These are phyloP conservation scores for Carpinus viminea DNA, from an alignment of 306 rosid species.

Conservation along the genomic window DNA sequence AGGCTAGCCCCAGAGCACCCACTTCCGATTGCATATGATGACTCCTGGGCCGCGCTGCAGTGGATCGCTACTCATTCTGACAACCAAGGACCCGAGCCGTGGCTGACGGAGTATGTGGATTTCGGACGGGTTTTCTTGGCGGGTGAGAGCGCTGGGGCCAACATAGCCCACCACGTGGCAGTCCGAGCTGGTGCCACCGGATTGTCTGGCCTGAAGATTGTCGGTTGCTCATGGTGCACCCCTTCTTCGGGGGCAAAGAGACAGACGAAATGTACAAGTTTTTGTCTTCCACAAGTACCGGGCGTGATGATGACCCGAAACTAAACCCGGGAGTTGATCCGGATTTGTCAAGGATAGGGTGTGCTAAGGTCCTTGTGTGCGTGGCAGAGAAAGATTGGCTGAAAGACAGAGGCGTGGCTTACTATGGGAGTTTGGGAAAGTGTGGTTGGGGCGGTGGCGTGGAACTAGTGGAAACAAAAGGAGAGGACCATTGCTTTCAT, in stretches of 20 bases:
- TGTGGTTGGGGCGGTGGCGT: slow-evolving; percentile 26
- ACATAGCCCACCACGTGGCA: slow-evolving; percentile 29
- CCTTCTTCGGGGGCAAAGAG: slow-evolving; percentile 21
- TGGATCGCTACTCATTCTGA: slow-evolving; percentile 24
- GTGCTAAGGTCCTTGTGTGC: slow-evolving; percentile 26
- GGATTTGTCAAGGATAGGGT: slow-evolving; percentile 6
- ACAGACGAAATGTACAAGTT: slow-evolving; percentile 28
- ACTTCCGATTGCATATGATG: slow-evolving; percentile 35
- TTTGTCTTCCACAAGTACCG: slow-evolving; percentile 18
- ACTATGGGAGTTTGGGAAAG: slow-evolving; percentile 17
- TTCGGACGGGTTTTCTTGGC: slow-evolving; percentile 25
- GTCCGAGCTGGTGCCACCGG: slow-evolving; percentile 22
- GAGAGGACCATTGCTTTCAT: slow-evolving; percentile 33
- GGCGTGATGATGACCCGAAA: slow-evolving; percentile 22
- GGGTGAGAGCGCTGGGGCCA: slow-evolving; percentile 38
- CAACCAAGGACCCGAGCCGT: slow-evolving; percentile 29
- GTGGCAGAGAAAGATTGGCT: slow-evolving; percentile 37
- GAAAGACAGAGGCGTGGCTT: slow-evolving; percentile 28
- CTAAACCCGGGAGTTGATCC: slow-evolving; percentile 29
- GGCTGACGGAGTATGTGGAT: slow-evolving; percentile 27
- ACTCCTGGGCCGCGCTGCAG: slow-evolving; percentile 27
- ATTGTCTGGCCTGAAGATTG: slow-evolving; percentile 11
- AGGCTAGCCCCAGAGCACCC: slow-evolving; percentile 36
- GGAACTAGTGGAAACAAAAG: slow-evolving; percentile 22
- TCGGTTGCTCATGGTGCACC: slow-evolving; percentile 19